Evolutionary conservation across 139 green algal genomes (phyloP).

Genomic region (Chlorella sp.): DNA sequence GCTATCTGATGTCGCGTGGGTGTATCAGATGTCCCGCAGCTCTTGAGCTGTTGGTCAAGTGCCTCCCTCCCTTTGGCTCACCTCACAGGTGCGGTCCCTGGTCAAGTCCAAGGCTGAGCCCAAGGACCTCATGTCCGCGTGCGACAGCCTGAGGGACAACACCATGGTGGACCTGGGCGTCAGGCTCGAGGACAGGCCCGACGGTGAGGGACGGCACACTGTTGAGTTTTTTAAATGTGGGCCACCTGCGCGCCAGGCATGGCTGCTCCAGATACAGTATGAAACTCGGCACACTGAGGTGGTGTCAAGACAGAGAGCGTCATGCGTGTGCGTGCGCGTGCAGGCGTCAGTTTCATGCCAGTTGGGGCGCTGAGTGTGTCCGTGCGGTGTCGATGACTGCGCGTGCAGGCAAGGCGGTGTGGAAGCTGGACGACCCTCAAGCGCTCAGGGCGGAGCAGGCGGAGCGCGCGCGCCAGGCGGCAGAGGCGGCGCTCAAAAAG

Average conservation of each 20-base stretch:
- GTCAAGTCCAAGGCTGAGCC: slow-evolving; percentile 11
- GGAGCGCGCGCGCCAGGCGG: slow-evolving; percentile 41
- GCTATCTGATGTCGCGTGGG: background rate
- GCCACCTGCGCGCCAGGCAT: too few relatives aligned
- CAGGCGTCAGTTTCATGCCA: too few relatives aligned
- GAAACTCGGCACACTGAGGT: too few relatives aligned
- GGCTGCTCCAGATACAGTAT: too few relatives aligned
- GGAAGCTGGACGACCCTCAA: slow-evolving; percentile 89
- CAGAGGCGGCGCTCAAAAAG: slow-evolving; percentile 60
- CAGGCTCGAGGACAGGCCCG: slow-evolving; percentile 80
- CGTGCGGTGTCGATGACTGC: background rate
- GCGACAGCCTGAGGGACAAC: slow-evolving; percentile 79
- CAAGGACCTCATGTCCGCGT: slow-evolving; percentile 56
- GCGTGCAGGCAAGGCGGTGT: slow-evolving; percentile 59
- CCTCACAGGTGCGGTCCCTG: slow-evolving; percentile 24
- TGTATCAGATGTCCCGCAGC: background rate
- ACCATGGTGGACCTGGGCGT: slow-evolving; percentile 84
- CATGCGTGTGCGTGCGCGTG: too few relatives aligned
- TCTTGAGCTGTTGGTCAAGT: background rate
- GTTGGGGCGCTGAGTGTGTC: background rate
- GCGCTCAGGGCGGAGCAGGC: slow-evolving; percentile 61
- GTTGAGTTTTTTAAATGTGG: background rate
- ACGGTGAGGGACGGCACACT: slow-evolving; percentile 35
- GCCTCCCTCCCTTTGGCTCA: background rate
- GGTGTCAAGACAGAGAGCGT: too few relatives aligned